Conservation (phyloP, 805 yeast species). For the Teunomyces aglyptinius region DNA sequence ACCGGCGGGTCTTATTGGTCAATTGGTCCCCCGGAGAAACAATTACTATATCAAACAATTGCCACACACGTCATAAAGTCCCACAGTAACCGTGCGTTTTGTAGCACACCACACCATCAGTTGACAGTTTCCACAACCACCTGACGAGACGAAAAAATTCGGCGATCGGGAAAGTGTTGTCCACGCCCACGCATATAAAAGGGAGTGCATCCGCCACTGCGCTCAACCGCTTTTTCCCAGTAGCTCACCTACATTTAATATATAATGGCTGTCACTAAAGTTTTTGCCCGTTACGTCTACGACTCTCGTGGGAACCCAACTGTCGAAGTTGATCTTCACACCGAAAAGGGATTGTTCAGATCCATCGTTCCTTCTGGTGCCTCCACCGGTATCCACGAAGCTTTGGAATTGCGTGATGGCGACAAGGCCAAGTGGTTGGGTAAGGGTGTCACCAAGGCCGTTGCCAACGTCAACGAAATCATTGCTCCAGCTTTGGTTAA, state of each 20-base stretch:
- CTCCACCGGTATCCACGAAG: constrained; percentile 98
- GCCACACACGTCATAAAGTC: not conserved
- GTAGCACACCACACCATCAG: not conserved
- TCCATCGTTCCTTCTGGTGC: constrained; percentile 99
- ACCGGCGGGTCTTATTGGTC: not conserved
- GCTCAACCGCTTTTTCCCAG: not conserved
- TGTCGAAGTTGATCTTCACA: constrained; percentile 95
- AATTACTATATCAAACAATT: not conserved
- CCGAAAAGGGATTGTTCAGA: constrained; percentile 92
- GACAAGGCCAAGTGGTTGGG: constrained; percentile 98
- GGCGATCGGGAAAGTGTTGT: constrained; percentile 25
- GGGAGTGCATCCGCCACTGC: not conserved
- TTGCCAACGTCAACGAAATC: constrained; percentile 89
- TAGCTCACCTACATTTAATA: not conserved
- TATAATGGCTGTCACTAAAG: constrained; percentile 80
- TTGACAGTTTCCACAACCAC: not conserved
- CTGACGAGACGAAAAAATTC: constrained; percentile 3
- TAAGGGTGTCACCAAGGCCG: constrained; percentile 97
- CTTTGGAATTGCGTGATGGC: constrained; percentile 96
- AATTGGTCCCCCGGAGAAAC: not conserved
- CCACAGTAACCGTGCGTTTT: no score
- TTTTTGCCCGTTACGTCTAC: constrained; percentile 95
- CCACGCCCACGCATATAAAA: constrained; percentile 13
- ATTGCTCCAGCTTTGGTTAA: constrained; percentile 91
- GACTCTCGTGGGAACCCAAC: constrained; percentile 99